These are phyloP conservation scores for Coprinellus aureogranulatus DNA, from an alignment of 768 basidiomycete species.

Conservation along the genomic window DNA sequence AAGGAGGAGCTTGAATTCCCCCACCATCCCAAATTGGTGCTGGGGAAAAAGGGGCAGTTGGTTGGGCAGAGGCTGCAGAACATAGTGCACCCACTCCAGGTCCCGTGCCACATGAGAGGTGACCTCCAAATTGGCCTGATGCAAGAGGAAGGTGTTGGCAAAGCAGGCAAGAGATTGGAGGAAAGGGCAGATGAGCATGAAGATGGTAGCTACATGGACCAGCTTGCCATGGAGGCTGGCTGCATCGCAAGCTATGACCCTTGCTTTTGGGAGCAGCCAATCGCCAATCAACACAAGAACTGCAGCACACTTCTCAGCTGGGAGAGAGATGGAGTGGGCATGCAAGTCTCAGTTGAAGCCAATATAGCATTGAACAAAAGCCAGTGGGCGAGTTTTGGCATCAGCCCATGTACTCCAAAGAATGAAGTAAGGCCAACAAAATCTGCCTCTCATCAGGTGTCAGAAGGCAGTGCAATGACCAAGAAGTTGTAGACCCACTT, in stretches of 20 bases:
- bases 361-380: slow-evolving; percentile 22
- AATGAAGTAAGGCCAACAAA: slow-evolving; percentile 24
- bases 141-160: slow-evolving; percentile 14
- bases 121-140: neutral
- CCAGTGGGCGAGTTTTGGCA: slow-evolving; percentile 22
- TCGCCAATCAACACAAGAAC: too few relatives aligned
- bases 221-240: slow-evolving; percentile 29
- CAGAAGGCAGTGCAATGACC: slow-evolving; percentile 20
- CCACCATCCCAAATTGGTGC: slow-evolving; percentile 31
- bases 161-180: slow-evolving; percentile 20
- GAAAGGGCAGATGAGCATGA: slow-evolving; percentile 23
- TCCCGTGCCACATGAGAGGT: too few relatives aligned
- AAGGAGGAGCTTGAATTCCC: slow-evolving; percentile 34
- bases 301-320: neutral
- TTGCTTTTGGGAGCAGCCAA: neutral
- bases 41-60: slow-evolving; percentile 9
- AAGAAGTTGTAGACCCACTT: slow-evolving; percentile 44
- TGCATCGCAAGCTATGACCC: slow-evolving; percentile 18
- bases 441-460: slow-evolving; percentile 23
- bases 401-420: slow-evolving; percentile 31
- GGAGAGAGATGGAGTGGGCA: slow-evolving; percentile 18
- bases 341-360: slow-evolving; percentile 37
- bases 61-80: too few relatives aligned
- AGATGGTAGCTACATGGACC: slow-evolving; percentile 27
- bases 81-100: too few relatives aligned